These are phyloP conservation scores for Podila epigama DNA, from an alignment of 192 early-diverging fungal species.

Conservation along the genomic window DNA sequence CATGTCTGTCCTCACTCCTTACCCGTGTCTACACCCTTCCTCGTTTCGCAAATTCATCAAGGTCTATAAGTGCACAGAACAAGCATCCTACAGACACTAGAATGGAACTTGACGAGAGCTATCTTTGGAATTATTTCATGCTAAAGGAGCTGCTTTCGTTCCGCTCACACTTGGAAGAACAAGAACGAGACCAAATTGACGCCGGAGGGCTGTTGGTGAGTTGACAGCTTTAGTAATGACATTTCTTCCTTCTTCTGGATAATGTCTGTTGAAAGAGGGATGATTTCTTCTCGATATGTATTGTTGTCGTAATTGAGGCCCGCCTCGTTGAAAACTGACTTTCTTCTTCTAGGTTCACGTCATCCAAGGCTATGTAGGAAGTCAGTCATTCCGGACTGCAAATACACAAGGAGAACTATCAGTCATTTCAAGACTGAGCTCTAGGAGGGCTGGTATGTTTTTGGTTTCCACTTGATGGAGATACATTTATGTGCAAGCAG, in stretches of 20 bases:
- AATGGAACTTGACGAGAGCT: conserved; percentile 70
- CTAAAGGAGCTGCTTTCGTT: conserved; percentile 82
- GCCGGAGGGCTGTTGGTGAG: conserved; percentile 74
- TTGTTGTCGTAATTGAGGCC: no score
- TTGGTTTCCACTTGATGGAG: background rate
- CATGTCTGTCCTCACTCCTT: no score
- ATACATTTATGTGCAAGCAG: background rate
- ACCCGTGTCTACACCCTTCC: background rate
- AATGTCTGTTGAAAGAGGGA: no score
- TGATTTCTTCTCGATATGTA: no score
- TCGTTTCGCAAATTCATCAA: conserved; percentile 16
- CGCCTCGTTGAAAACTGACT: no score
- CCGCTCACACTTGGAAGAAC: conserved; percentile 74
- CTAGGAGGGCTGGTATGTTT: conserved; percentile 64
- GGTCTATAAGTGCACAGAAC: conserved; percentile 46
- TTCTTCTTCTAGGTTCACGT: conserved; percentile 56
- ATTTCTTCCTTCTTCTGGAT: no score
- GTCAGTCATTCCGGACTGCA: conserved; percentile 41
- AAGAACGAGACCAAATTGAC: conserved; percentile 74
- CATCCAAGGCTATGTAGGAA: conserved; percentile 83
- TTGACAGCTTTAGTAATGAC: no score
- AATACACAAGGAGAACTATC: conserved; percentile 57
- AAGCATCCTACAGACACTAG: conserved; percentile 59
- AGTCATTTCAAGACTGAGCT: conserved; percentile 80
- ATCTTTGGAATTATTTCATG: conserved; percentile 93